Evolutionary conservation across 208 protist genomes (phyloP).

Genomic region (Leishmania gerbilli): DNA sequence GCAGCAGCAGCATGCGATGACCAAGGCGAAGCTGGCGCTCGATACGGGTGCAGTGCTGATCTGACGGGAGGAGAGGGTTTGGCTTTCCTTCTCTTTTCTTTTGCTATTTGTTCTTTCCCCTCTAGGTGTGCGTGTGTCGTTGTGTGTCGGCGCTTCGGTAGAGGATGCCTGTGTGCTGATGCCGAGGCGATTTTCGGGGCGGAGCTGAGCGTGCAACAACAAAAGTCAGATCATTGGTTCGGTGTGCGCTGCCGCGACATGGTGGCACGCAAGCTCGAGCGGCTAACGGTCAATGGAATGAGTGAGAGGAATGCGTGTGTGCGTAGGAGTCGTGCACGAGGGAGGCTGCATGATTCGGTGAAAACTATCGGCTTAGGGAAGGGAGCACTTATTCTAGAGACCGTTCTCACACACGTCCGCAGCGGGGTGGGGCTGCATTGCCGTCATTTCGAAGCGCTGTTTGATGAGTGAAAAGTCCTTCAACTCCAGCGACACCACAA

Average conservation of each 20-base stretch:
- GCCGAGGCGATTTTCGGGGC: neutral
- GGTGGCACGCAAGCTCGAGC: neutral
- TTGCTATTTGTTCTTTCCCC: conserved; percentile 7
- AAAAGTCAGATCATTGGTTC: neutral
- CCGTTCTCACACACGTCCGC: neutral
- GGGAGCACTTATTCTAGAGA: neutral
- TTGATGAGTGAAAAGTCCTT: neutral
- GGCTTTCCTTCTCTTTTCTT: conserved; percentile 12
- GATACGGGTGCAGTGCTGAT: neutral
- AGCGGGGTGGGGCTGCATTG: neutral
- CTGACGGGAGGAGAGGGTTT: neutral
- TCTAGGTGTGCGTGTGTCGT: neutral
- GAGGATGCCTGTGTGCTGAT: neutral
- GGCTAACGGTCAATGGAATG: neutral
- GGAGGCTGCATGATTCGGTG: neutral
- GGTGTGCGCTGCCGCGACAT: neutral
- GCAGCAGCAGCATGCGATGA: neutral
- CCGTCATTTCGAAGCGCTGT: neutral
- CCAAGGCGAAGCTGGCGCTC: neutral
- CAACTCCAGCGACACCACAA: neutral
- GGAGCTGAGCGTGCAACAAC: neutral
- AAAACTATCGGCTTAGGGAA: neutral
- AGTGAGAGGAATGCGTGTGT: neutral
- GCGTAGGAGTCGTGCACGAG: neutral
- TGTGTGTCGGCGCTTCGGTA: neutral